Evolutionary conservation across 1,284 basidiomycete genomes (phyloP).

Genomic region (Spongiforma sp.): DNA sequence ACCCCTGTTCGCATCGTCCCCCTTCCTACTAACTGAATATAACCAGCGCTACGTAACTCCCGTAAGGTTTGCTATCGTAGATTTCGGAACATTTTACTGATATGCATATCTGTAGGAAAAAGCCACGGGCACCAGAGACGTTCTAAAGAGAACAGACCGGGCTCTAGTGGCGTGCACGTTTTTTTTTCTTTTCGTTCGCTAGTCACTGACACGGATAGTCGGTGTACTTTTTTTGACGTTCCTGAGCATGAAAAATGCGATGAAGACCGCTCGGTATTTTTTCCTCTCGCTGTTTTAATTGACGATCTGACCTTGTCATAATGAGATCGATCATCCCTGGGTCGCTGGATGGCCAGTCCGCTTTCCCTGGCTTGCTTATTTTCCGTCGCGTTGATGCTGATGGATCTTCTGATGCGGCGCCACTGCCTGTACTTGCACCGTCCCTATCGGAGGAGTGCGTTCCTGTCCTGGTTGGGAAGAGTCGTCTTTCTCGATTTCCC

Average conservation of each 20-base stretch:
- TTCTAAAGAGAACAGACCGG: slow-evolving; percentile 67
- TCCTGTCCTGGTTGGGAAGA: slow-evolving; percentile 72
- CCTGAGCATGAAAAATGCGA: slow-evolving; percentile 72
- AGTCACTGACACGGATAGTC: slow-evolving; percentile 47
- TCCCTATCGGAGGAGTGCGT: slow-evolving; percentile 67
- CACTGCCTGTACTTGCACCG: slow-evolving; percentile 79
- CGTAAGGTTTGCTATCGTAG: slow-evolving; percentile 43
- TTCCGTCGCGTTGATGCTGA: slow-evolving; percentile 58
- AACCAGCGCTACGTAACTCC: slow-evolving; percentile 68
- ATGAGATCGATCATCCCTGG: slow-evolving; percentile 61
- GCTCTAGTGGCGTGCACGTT: slow-evolving; percentile 59
- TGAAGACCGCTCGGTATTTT: slow-evolving; percentile 60
- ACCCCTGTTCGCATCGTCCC: slow-evolving; percentile 67
- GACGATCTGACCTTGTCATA: slow-evolving; percentile 33
- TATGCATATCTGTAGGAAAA: slow-evolving; percentile 49
- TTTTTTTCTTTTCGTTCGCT: slow-evolving; percentile 12
- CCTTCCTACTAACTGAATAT: slow-evolving; percentile 60
- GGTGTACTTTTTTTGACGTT: slow-evolving; percentile 69
- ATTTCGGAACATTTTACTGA: slow-evolving; percentile 13
- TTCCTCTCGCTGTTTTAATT: slow-evolving; percentile 6
- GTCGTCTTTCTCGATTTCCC: slow-evolving; percentile 79
- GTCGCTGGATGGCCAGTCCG: slow-evolving; percentile 68
- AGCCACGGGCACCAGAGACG: slow-evolving; percentile 54
- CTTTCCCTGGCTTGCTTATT: slow-evolving; percentile 55
- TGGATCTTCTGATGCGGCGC: slow-evolving; percentile 69